phyloP scores from a whole-genome alignment of 1,284 basidiomycete species.

The Rhodotorula sp. region DNA sequence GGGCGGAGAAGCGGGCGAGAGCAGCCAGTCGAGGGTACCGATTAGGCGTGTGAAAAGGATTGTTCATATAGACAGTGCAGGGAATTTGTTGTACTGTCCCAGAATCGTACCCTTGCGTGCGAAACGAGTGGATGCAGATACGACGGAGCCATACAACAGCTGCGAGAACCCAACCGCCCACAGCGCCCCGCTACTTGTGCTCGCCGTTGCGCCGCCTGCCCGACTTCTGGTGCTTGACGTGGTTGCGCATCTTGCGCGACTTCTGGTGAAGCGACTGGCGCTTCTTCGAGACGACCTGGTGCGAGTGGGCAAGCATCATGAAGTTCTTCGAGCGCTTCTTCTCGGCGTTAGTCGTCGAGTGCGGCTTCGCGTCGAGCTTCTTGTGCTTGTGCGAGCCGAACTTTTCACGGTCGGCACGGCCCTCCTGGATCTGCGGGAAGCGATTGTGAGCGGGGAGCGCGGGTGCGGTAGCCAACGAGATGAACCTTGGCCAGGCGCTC shows the following conservation, averaged over 20 bases:
- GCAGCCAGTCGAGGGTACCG: constrained; percentile 5
- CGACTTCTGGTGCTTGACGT: constrained; percentile 15
- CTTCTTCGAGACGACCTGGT: constrained; percentile 22
- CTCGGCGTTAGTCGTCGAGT: constrained; percentile 61
- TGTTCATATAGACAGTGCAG: background rate
- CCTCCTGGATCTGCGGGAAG: constrained; percentile 71
- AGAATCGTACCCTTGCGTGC: too few relatives aligned
- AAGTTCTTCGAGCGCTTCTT: constrained; percentile 57
- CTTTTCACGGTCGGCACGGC: constrained; percentile 93
- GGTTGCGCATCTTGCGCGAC: constrained; percentile 32
- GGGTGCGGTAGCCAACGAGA: background rate
- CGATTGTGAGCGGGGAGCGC: background rate
- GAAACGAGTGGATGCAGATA: background rate
- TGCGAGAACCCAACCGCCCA: background rate
- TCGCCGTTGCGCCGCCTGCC: constrained; percentile 16
- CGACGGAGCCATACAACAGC: too few relatives aligned
- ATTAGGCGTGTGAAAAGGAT: background rate
- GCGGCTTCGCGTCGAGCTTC: constrained; percentile 43
- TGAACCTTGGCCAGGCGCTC: constrained; percentile 70
- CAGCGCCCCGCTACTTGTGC: constrained; percentile 4
- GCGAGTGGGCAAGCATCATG: constrained; percentile 32
- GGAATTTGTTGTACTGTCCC: background rate
- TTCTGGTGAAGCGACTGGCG: constrained; percentile 37
- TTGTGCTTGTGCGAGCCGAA: constrained; percentile 65
- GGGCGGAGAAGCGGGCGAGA: background rate